Conservation (phyloP, 176 grass and related monocot species). For the Musa troglodytarum region DNA sequence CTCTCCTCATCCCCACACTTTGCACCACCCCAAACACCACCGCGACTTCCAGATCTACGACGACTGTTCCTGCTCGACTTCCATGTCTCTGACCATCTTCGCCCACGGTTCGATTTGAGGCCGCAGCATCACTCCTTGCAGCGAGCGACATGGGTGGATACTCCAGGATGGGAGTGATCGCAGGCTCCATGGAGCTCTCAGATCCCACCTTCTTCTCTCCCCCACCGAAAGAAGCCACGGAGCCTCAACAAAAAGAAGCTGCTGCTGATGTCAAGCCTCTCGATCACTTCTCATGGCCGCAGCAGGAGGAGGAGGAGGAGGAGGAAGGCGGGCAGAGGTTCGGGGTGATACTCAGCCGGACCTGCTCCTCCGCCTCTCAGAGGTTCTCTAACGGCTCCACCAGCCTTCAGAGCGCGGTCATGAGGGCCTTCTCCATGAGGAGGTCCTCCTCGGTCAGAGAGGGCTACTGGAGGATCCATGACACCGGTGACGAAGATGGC, state of each 20-base stretch:
- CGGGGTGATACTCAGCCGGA: constrained; percentile 26
- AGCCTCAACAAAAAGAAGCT: neutral
- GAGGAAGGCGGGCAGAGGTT: constrained; percentile 19
- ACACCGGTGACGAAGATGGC: neutral
- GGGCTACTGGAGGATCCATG: constrained; percentile 40
- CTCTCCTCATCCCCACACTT: too few relatives aligned
- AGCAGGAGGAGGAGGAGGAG: neutral
- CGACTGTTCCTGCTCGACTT: too few relatives aligned
- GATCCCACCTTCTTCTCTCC: neutral
- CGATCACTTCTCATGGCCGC: neutral
- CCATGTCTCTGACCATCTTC: too few relatives aligned
- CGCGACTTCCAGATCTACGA: too few relatives aligned
- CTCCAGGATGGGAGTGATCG: neutral
- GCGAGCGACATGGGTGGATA: neutral
- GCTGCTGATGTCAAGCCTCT: neutral
- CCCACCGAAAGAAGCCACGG: neutral
- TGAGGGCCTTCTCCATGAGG: constrained; percentile 43
- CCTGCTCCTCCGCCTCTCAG: constrained; percentile 30
- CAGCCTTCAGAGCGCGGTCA: constrained; percentile 13
- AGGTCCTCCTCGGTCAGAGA: constrained; percentile 28
- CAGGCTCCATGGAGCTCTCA: neutral
- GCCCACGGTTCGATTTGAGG: too few relatives aligned
- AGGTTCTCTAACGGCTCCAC: constrained; percentile 26
- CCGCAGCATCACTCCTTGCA: too few relatives aligned
- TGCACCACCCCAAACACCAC: too few relatives aligned